Evolutionary conservation across 2,329 filamentous ascomycete genomes (phyloP), one percentile per base, ranked within the genome.

Genomic region (Cephalotrichum gorgonifer): DNA sequence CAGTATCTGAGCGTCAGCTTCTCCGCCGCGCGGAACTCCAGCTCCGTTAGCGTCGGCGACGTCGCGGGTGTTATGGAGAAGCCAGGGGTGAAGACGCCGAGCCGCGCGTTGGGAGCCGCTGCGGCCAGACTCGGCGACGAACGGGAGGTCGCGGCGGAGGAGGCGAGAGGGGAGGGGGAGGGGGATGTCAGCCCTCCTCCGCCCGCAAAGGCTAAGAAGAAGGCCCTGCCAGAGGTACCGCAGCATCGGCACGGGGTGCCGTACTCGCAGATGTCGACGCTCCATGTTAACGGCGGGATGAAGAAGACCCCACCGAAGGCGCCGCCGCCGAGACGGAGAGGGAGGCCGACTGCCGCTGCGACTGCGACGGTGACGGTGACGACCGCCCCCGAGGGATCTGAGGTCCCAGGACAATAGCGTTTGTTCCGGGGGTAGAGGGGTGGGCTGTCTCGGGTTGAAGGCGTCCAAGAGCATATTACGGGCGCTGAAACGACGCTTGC

Each of bases 41-140:
- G 88, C 61, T 81, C 75, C 58, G 70, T 88, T 54, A 90, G 86
- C 59, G 84, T 93, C 43, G 73, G 80, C 30, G 85, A 93, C 57
- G 80, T 95, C 39, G 88, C 88, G 6, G 79, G 80, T 11, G 85
- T 89, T 42, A 87, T 76, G 62, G 88, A 91, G 65, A 89, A 86
- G 62, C 88, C 88, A 0, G 88, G 86, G 1, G 80, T 91, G 22
- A 82, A 89, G 58, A 89, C 88, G 17, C 88, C 87, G 6, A 88
- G 86, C 60, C 75, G 83, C 43, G 79, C 70, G 23, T 43, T 46
- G 15, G 45, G 38, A 17, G 22, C 30, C 26, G 42, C n/a, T 7
- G 50, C 39, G 5, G 51, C 49, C 20, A 31, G 15, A 3, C 20
- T 15, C 20, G 27, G 27, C 3, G 33, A 6, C 17, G 35, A 14